Base-by-base conservation (phyloP, 108 stramenopile species). In the Parmales sp. region DNA sequence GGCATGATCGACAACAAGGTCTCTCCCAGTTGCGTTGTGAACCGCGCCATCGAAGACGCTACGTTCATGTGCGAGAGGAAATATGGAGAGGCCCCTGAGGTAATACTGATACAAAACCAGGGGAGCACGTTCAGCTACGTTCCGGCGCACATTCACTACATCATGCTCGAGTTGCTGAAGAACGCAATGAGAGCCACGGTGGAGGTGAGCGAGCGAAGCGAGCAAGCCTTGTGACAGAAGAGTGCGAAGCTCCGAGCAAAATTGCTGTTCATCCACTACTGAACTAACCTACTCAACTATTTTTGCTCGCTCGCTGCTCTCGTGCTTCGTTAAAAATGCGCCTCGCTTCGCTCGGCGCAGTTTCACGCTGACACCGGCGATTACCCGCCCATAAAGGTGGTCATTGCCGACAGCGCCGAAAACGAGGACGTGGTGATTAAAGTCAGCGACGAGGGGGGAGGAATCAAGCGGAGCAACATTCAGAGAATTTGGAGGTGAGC, bases 401-500 rank as follows among this genome's bases (percentile, higher is more conserved):
- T 99, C 45, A 95, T 99, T 72, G 97, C 97, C 22, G 97, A 96
- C 72, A 96, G 96, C 18, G 82, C 84, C 50, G 88, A 90, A 38
- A 98, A 99, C 69, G 98, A 99, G 78, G 99, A 99, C 75, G 95
- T 98, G 1, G 95, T 98, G 22, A 96, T 99, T 51, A 98, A 98
- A 76, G 89, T 99, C 5, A 84, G 85, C 45, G 99, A 99, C 72
- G 95, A 97, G 72, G 99, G 99, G 13, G 99, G 99, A 22, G 99
- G 92, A 13, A 99, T 99, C 78, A 92, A 92, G 1, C 84, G 99
- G 31, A 86, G 84, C 45, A 82, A 95, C 65, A 87, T 96, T 80
- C 83, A 82, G 39, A 81, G 93, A 64, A 91, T 99, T 64, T 99
- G 95, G 93, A 86, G 83, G 48, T 99, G 98, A 72, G 18, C n/a